Conservation (phyloP, 495 filamentous ascomycete species). For the Lophiostoma macrostomum region DNA sequence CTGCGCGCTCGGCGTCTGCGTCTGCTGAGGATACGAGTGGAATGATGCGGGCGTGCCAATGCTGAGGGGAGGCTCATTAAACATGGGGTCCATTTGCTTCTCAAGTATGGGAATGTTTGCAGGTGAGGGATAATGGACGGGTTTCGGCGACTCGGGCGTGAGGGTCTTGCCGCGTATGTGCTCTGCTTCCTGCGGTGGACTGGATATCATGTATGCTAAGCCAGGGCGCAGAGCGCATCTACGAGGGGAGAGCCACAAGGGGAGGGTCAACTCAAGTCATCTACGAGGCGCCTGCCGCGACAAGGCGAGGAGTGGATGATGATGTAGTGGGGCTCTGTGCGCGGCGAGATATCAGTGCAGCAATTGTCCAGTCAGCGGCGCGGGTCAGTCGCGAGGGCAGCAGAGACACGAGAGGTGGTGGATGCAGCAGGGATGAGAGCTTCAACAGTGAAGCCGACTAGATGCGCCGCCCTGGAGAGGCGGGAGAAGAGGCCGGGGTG, state of each 20-base stretch:
- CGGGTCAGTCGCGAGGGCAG: not conserved
- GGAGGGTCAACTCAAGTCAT: slow-evolving; percentile 33
- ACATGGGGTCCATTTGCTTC: slow-evolving; percentile 69
- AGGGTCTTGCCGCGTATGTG: slow-evolving; percentile 65
- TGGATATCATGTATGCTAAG: slow-evolving; percentile 58
- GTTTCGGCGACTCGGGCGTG: slow-evolving; percentile 70
- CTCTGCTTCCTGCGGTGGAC: slow-evolving; percentile 60
- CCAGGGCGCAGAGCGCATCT: slow-evolving; percentile 24
- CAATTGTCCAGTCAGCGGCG: slow-evolving; percentile 22
- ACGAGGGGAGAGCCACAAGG: slow-evolving; percentile 15
- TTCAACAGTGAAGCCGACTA: not conserved
- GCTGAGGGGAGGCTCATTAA: slow-evolving; percentile 60
- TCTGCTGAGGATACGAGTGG: slow-evolving; percentile 23
- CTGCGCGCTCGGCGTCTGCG: slow-evolving; percentile 27
- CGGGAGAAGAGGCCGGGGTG: too few relatives aligned
- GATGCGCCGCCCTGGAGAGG: too few relatives aligned
- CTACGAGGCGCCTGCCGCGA: slow-evolving; percentile 16
- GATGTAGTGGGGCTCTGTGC: slow-evolving; percentile 15
- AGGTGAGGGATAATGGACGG: slow-evolving; percentile 65
- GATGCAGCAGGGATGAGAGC: slow-evolving; percentile 1
- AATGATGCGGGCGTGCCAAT: slow-evolving; percentile 33
- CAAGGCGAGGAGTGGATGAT: slow-evolving; percentile 9
- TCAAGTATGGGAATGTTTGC: slow-evolving; percentile 68
- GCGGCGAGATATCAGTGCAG: slow-evolving; percentile 19
- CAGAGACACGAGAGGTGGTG: not conserved